Base-by-base conservation (phyloP, 2,329 filamentous ascomycete species). In the Monosporascus sp. region DNA sequence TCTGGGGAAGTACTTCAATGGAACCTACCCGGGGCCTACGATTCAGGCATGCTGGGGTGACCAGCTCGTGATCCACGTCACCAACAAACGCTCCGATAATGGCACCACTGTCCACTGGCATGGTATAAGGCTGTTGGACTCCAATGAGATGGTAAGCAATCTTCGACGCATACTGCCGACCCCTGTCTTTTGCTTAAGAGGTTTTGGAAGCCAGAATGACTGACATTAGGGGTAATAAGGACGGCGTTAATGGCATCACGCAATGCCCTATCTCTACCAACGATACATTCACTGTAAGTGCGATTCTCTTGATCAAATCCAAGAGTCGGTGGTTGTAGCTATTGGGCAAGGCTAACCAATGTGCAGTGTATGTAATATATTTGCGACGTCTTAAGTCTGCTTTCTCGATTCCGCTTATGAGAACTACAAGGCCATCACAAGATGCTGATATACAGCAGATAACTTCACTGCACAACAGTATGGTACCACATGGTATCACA, bases 251-350 rank as follows among this genome's bases (percentile, higher is more conserved):
- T 27, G 66, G 65, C 27, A 56, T 68, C 18, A 70, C 67, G 0
- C 78, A 84, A 61, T 84, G 81, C 61, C 80, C 81, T 2, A 78
- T 82, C 51, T 69, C 77, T 15, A 76, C 78, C 0, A 75, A 74
- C 24, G 60, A 71, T 17, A 66, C 62, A 6, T 63, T 64, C 27
- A 69, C 65, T 0, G 42, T 46, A 25, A 25, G 24, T 6, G 24
- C 24, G 5, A 6, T 25, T 25, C 24, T 25, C 24, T 25, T 25
- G 2, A 25, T 25, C 5, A 25, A 25, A 25, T 25, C 24, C 24
- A 25, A 25, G 24, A 25, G 24, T 25, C 6, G 1, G 6, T 25
- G 5, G 24, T 25, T 25, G 24, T 25, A 25, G 6, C 24, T 25
- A 25, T 6, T 25, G 24, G 6, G 24, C 24, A 25, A 25, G 24